phyloP scores from a whole-genome alignment of 2,329 filamentous ascomycete genomes.

The Xylariaceae sp. region DNA sequence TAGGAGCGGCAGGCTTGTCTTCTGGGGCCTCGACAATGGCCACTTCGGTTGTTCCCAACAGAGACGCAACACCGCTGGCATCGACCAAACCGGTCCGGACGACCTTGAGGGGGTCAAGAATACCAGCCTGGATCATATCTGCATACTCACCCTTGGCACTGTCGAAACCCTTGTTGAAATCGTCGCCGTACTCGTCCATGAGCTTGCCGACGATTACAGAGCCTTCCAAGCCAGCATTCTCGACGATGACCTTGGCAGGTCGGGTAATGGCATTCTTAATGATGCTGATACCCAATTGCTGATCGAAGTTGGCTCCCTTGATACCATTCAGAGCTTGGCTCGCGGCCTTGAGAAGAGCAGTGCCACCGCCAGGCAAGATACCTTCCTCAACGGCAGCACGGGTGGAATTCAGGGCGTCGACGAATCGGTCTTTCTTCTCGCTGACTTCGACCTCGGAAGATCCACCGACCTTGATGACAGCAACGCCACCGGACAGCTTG shows the following conservation, averaged over 20 bases:
- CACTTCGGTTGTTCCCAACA: conserved; percentile 97
- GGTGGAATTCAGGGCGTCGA: conserved; percentile 96
- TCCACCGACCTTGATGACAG: conserved; percentile 98
- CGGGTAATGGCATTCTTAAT: conserved; percentile 98
- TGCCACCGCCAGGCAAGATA: conserved; percentile 97
- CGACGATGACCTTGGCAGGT: conserved; percentile 91
- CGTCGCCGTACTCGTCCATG: conserved; percentile 83
- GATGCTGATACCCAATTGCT: conserved; percentile 97
- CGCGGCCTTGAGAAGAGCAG: conserved; percentile 95
- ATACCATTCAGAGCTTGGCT: conserved; percentile 81
- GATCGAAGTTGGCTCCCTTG: conserved; percentile 95
- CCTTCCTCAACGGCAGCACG: conserved; percentile 98
- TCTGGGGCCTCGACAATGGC: conserved; percentile 95
- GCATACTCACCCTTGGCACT: conserved; percentile 96
- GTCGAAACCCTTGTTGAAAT: conserved; percentile 99
- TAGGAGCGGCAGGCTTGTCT: conserved; percentile 77
- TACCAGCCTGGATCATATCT: conserved; percentile 96
- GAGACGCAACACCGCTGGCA: conserved; percentile 92
- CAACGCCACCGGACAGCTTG: conserved; percentile 98
- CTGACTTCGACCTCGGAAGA: conserved; percentile 97
- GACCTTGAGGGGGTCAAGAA: conserved; percentile 98
- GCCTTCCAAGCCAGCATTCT: conserved; percentile 96
- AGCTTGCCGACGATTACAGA: conserved; percentile 98
- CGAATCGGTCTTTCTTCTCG: conserved; percentile 99
- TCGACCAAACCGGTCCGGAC: conserved; percentile 95